Evolutionary conservation across 176 grass and related monocot genomes (phyloP).

Genomic region (Oryza nivara): DNA sequence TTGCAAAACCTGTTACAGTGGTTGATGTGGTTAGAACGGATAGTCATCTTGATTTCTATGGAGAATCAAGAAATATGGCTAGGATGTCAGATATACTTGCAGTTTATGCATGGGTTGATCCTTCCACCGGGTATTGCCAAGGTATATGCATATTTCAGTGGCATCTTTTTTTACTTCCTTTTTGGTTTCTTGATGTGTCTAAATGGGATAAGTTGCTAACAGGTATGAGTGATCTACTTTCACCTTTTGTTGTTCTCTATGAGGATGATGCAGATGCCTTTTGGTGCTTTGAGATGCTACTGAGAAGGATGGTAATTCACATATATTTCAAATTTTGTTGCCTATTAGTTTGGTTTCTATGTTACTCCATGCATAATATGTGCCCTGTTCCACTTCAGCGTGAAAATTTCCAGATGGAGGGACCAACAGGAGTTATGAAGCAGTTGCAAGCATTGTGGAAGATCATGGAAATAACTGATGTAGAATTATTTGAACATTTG

Average conservation of each 20-base stretch:
- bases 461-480: conserved; percentile 83
- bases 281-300: conserved; percentile 99
- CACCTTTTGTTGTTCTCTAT: conserved; percentile 96
- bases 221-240: conserved; percentile 99
- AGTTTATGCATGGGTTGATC: conserved; percentile 99
- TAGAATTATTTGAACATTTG: conserved; percentile 89
- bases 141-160: conserved; percentile 62
- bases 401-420: conserved; percentile 99
- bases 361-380: conserved; percentile 37
- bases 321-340: conserved; percentile 26
- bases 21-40: conserved; percentile 99
- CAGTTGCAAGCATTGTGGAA: conserved; percentile 95
- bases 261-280: conserved; percentile 97
- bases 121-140: conserved; percentile 98
- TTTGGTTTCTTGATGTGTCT: conserved; percentile 34
- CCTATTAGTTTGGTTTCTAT: conserved; percentile 29
- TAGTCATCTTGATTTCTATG: conserved; percentile 92
- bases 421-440: conserved; percentile 94
- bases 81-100: conserved; percentile 99
- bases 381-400: conserved; percentile 58
- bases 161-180: conserved; percentile 22
- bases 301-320: conserved; percentile 89
- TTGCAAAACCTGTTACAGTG: conserved; percentile 54
- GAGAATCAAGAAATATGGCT: conserved; percentile 97
- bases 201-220: conserved; percentile 42